Base-by-base conservation (phyloP, 768 basidiomycete genomes). In the Cyathus striatus region DNA sequence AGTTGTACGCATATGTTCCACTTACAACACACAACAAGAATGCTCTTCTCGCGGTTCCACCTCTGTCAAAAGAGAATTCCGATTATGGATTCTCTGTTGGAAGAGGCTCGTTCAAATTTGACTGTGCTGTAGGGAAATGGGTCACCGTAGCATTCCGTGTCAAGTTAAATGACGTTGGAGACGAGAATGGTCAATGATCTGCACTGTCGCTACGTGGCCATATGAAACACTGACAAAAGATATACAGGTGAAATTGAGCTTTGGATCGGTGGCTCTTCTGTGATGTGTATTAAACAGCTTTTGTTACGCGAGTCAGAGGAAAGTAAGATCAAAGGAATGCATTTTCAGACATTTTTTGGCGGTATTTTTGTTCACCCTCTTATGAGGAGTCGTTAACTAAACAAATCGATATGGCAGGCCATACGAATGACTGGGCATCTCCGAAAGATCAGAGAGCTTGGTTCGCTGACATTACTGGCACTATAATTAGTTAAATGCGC, bases 291-390 rank as follows among this genome's bases (percentile, higher is more conserved):
- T 2, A 52, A 56, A 1, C 75, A 75, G 0, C 57, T 90, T 1
- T 58, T 65, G 3, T 54, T 87, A 4, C 69, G 81, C 9, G 53
- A 61, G 3, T 54, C 61, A n/a, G 56, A 50, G 5, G 67, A 64
- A 1, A 68, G 70, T 1, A 67, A 61, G 41, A 75, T 89, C 42
- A 78, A 78, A 43, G 86, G 86, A 6, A 75, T 83, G 57, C 84
- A 85, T 56, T 77, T 84, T 40, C 78, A 86, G 59, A 87, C 86
- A 0, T 90, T 88, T 66, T 90, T 90, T 48, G 86, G 85, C 34
- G 84, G 82, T 79, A 50, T 42, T 66, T 53, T 38, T 14, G 16
- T 21, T 20, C 17, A 38, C 17, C 37, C 21, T 23, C 35, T 33
- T 21, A n/a, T 14, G 17, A 23, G 13, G 9, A 3, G 25, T 35